These are phyloP conservation scores for Curvularia sp. DNA, from an alignment of 2,329 filamentous ascomycete species.

Conservation along the genomic window DNA sequence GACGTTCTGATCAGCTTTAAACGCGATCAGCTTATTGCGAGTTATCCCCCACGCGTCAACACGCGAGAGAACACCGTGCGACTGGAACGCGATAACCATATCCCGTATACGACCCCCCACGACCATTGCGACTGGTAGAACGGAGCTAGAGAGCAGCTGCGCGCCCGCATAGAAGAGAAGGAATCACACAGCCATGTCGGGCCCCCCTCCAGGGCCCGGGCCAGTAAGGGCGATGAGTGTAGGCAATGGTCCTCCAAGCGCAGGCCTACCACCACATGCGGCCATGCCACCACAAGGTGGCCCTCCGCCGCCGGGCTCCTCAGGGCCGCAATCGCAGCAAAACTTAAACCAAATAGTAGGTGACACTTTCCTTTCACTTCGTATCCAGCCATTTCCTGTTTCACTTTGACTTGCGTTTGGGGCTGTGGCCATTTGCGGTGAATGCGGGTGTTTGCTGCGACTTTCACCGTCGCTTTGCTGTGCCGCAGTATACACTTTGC, in stretches of 20 bases:
- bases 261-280: slow-evolving; percentile 48
- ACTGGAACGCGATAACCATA: slow-evolving; percentile 1
- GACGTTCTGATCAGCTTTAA: slow-evolving; percentile 10
- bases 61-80: neutral
- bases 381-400: neutral
- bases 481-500: neutral
- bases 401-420: neutral
- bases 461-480: slow-evolving; percentile 1
- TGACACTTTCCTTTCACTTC: slow-evolving; percentile 26
- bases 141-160: slow-evolving; percentile 32
- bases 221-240: slow-evolving; percentile 50
- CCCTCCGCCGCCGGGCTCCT: slow-evolving; percentile 56
- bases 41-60: slow-evolving; percentile 8
- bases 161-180: slow-evolving; percentile 28
- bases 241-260: slow-evolving; percentile 52
- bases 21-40: slow-evolving; percentile 10
- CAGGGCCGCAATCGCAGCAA: slow-evolving; percentile 74
- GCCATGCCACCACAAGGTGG: slow-evolving; percentile 57
- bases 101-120: slow-evolving; percentile 15
- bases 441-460: slow-evolving; percentile 2
- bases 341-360: slow-evolving; percentile 96
- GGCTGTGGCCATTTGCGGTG: neutral
- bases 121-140: slow-evolving; percentile 28
- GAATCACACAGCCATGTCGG: slow-evolving; percentile 43
- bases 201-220: slow-evolving; percentile 46